Evolutionary conservation across 306 rosid genomes (phyloP).

Genomic region (Inga oerstediana): DNA sequence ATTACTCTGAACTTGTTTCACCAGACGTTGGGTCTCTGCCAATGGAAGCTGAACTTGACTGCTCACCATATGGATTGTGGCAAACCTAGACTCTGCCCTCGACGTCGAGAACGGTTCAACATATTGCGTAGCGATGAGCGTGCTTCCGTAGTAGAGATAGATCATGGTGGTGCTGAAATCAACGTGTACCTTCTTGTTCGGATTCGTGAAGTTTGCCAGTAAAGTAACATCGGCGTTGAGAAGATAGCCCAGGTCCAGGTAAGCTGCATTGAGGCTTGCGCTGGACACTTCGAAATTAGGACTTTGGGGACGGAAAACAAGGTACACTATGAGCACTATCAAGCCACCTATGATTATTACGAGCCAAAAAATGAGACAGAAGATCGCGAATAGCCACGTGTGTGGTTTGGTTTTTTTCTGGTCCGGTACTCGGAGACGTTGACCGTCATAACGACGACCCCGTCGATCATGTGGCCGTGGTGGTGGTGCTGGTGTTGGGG

Average conservation of each 20-base stretch:
- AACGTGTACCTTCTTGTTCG: conserved; percentile 80
- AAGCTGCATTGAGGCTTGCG: conserved; percentile 76
- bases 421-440: conserved; percentile 4
- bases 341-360: conserved; percentile 79
- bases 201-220: conserved; percentile 86
- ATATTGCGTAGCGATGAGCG: conserved; percentile 67
- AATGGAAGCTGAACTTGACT: conserved; percentile 78
- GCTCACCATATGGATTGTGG: conserved; percentile 59
- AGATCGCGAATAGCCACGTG: conserved; percentile 60
- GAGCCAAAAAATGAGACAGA: conserved; percentile 80
- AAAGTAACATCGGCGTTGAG: conserved; percentile 86
- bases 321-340: conserved; percentile 75
- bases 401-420: conserved; percentile 38
- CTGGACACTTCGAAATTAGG: conserved; percentile 73
- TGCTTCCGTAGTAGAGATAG: conserved; percentile 65
- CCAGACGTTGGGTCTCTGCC: conserved; percentile 51
- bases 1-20: conserved; percentile 64
- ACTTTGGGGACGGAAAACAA: conserved; percentile 75
- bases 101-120: conserved; percentile 75
- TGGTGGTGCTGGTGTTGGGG: neutral
- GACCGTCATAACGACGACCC: neutral
- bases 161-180: conserved; percentile 69
- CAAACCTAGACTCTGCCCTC: conserved; percentile 53
- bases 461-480: neutral
- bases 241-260: conserved; percentile 86